Conservation (phyloP, 1,284 basidiomycete species). For the Cryptococcus hybrid region DNA sequence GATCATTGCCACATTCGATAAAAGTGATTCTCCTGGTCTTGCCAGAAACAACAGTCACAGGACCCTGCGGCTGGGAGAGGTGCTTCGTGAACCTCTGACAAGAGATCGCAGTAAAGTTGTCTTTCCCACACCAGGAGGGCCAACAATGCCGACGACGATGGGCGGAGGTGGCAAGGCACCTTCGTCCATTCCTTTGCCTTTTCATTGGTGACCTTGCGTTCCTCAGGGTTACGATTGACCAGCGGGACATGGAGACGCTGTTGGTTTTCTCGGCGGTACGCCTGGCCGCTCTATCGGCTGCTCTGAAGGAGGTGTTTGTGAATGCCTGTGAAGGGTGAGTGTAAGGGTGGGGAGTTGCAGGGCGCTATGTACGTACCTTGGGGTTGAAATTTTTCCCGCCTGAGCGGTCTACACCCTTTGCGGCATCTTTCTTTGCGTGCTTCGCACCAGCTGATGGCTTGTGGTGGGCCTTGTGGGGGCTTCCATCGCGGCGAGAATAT, state of each 20-base stretch:
- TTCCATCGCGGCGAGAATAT: constrained; percentile 28
- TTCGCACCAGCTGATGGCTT: constrained; percentile 69
- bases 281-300: constrained; percentile 83
- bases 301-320: constrained; percentile 83
- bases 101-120: constrained; percentile 91
- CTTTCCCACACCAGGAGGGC: constrained; percentile 96
- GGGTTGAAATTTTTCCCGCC: constrained; percentile 73
- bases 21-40: constrained; percentile 93
- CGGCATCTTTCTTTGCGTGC: constrained; percentile 68
- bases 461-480: constrained; percentile 70
- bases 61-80: constrained; percentile 84
- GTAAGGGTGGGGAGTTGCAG: neutral
- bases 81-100: constrained; percentile 94
- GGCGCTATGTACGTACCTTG: constrained; percentile 61
- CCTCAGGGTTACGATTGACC: constrained; percentile 89
- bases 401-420: constrained; percentile 61
- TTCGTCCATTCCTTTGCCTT: constrained; percentile 48
- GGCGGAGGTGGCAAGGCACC: constrained; percentile 70
- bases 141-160: constrained; percentile 93
- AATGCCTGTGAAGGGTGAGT: constrained; percentile 60
- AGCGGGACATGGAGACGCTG: constrained; percentile 93
- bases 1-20: constrained; percentile 95
- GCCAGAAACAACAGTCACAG: constrained; percentile 88
- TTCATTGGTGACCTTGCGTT: constrained; percentile 53
- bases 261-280: constrained; percentile 93